Evolutionary conservation across 495 filamentous ascomycete genomes (phyloP), one percentile per base, ranked within the genome.

Genomic region (Penicillium argentinense): DNA sequence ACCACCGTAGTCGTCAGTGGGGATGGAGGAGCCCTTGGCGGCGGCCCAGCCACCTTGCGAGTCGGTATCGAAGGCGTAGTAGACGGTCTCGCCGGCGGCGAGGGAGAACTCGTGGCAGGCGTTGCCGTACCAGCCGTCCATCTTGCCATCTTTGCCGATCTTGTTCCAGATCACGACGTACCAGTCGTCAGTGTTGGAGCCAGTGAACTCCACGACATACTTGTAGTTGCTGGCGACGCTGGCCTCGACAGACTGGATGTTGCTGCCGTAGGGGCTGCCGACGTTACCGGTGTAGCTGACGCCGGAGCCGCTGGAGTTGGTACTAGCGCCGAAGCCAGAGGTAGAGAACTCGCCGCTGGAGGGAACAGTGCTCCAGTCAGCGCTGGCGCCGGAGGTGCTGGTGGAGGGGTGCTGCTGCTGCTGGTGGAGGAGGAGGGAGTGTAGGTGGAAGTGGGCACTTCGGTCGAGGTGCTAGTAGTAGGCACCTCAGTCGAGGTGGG

Each of bases 141-240:
- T 54, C 19, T 52, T 44, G 19, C 66, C 68, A 34, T 71, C 63
- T 5, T 57, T 49, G 24, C 67, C 74, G 42, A 60, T 63, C 66
- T 80, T 81, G 68, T 80, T 76, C 72, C 74, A 81, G 66, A 80
- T 59, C 41, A 63, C 65, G 45, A 78, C 60, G 17, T 57, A 63
- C 60, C 72, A 72, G 40, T 57, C 13, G 1, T 63, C 62, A 14
- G 48, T 53, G 47, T 60, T 57, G 28, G 59, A 59, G 45, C 75
- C 77, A 21, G 42, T 50, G 61, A 79, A 69, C 39, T 71, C 60
- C 21, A 63, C 63, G 32, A 76, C 73, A 63, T 76, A 75, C 42
- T 76, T 63, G 53, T 78, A 70, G 14, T 59, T 45, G 33, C 51
- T 39, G 34, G 68, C 66, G 4, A 58, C 55, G 39, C 39, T 38